A percentile compares a stretch with the other conserved stretches of the same genome.
Conservation (phyloP, 106 monocot genomes). For the Vanilla planifolia region DNA sequence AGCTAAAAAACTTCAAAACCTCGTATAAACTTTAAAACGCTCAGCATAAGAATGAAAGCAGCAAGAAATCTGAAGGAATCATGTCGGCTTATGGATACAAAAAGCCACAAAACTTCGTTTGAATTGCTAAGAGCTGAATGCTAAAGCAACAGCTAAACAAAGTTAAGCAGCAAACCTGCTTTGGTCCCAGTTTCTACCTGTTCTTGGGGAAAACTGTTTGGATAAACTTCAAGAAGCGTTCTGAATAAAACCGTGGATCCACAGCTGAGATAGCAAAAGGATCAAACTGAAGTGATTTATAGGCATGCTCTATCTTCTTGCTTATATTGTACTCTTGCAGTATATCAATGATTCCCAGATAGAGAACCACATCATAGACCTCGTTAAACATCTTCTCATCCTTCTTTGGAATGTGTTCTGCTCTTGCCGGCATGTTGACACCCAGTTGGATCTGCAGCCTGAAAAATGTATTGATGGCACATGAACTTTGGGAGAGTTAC, state of each 20-base stretch:
- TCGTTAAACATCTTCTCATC: slow-evolving; percentile 31
- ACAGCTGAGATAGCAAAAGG: slow-evolving; percentile 51
- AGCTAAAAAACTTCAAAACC: too few species aligned
- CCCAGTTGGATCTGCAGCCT: slow-evolving; percentile 38
- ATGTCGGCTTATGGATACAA: too few species aligned
- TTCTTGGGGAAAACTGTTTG: slow-evolving; percentile 34
- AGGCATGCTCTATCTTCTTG: slow-evolving; percentile 55
- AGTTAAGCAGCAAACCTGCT: too few species aligned
- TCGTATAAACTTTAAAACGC: too few species aligned
- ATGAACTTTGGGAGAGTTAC: too few species aligned
- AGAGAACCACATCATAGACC: slow-evolving; percentile 39
- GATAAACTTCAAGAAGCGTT: slow-evolving; percentile 52
- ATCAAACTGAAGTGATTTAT: slow-evolving; percentile 58
- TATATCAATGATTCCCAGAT: slow-evolving; percentile 57
- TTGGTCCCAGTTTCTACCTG: too few species aligned
- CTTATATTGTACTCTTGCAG: slow-evolving; percentile 48
- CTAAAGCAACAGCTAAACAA: too few species aligned
- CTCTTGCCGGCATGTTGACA: slow-evolving; percentile 55
- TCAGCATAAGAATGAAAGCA: too few species aligned
- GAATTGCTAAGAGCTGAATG: too few species aligned
- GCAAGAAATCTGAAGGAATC: too few species aligned
- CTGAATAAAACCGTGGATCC: slow-evolving; percentile 48
- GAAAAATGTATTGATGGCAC: too few species aligned
- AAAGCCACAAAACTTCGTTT: too few species aligned
- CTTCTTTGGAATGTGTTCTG: slow-evolving; percentile 26